Base-by-base conservation (phyloP, 2,329 filamentous ascomycete species). In the Aspergillus fischeri region DNA sequence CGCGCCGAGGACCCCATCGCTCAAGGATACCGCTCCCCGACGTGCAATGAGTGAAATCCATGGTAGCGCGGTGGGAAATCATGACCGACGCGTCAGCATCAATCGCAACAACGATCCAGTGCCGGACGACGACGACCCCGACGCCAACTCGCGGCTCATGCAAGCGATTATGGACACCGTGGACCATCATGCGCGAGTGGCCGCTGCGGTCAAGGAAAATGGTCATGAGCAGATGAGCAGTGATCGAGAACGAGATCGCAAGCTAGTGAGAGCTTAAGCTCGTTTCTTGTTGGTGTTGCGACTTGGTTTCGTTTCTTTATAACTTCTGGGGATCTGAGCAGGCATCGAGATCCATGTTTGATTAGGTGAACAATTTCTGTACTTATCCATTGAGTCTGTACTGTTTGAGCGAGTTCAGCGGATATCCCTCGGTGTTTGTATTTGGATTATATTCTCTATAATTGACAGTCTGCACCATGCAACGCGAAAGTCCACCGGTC, bases 81-180 rank as follows among this genome's bases (percentile, higher is more conserved):
- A 67, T 51, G 60, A 65, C 51, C 60, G 59, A 41, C 66, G 56
- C 17, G 49, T 60, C 49, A 65, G 63, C 44, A 54, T 63, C 52
- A 55, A 67, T 27, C 62, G 55, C 25, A 56, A 63, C 44, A 51
- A 53, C 28, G 56, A 61, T 27, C 29, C 52, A 4, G 54, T 48
- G 2, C 54, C 64, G 6, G 70, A 74, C 20, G 71, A 73, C 24
- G 72, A 75, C 32, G 74, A 70, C 29, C 70, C 70, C 2, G 75
- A 75, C 57, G 71, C 72, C 28, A 75, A 73, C 53, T 71, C 74
- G 54, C 67, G 73, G 2, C 60, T 77, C 38, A 74, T 75, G 64
- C 74, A 77, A 58, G 75, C 75, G 21, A 77, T 77, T 41, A 62
- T 74, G 55, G 75, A 77, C 53, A 77, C 75, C 2, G 71, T 77